phyloP scores from a whole-genome alignment of 805 yeast species.

The Spathaspora sp. region DNA sequence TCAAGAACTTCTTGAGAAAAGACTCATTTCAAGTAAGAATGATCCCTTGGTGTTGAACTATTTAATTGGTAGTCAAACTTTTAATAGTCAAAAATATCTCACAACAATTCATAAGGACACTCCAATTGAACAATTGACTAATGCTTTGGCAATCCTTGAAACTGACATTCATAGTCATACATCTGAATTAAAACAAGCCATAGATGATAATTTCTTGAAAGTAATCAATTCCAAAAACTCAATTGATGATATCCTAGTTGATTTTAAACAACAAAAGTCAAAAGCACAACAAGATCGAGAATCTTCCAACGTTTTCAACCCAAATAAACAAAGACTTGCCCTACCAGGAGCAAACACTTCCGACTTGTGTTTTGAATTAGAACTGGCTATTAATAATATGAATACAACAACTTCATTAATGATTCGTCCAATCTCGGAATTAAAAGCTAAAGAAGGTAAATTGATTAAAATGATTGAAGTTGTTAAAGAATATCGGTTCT shows the following conservation, averaged over 20 bases:
- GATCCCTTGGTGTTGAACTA: slow-evolving; percentile 30
- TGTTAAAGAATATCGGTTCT: slow-evolving; percentile 23
- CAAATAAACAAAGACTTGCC: slow-evolving; percentile 18
- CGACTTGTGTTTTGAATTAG: slow-evolving; percentile 28
- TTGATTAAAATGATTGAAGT: slow-evolving; percentile 32
- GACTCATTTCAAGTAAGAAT: slow-evolving; percentile 19
- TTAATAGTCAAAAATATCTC: slow-evolving; percentile 33
- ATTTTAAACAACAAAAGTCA: slow-evolving; percentile 32
- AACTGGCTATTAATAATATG: slow-evolving; percentile 35
- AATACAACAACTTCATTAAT: slow-evolving; percentile 33
- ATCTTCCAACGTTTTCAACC: slow-evolving; percentile 34
- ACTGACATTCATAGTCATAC: slow-evolving; percentile 32
- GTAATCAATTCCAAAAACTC: slow-evolving; percentile 35
- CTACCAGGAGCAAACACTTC: slow-evolving; percentile 11
- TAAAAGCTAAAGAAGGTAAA: slow-evolving; percentile 31
- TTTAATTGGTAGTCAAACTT: slow-evolving; percentile 33
- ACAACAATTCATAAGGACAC: slow-evolving; percentile 35
- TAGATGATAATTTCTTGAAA: slow-evolving; percentile 32
- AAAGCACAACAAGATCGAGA: slow-evolving; percentile 33
- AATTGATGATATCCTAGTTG: slow-evolving; percentile 35
- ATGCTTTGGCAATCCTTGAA: slow-evolving; percentile 28
- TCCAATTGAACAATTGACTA: slow-evolving; percentile 29
- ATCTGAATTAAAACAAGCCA: slow-evolving; percentile 30
- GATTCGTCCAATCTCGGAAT: slow-evolving; percentile 40
- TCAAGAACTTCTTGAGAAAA: slow-evolving; percentile 18